Evolutionary conservation across 2,329 filamentous ascomycete genomes (phyloP), one percentile per base, ranked within the genome.

Genomic region (Periconia macrospinosa): DNA sequence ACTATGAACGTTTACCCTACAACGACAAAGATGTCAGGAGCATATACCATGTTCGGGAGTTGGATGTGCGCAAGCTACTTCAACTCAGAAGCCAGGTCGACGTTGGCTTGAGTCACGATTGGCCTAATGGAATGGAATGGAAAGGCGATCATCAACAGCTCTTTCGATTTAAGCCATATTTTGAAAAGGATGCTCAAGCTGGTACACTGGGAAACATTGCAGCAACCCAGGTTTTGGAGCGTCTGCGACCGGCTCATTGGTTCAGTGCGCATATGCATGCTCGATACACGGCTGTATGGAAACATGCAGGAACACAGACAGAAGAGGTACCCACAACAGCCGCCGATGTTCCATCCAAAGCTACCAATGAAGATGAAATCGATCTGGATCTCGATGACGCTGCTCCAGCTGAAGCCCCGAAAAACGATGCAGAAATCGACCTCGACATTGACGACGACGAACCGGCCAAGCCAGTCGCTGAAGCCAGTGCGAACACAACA

Each of bases 41-140:
- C 49, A 90, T 95, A 65, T 97, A 97, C 67, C 93, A 97, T 69
- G 86, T 96, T 19, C 83, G 94, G 43, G 92, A 97, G 73, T 75
- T 95, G 13, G 94, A 99, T 70, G 84, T 91, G n/a, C 86, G 93
- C 65, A 97, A 97, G 75, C 77, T 99, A 33, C 79, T 97, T 40
- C 86, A 92, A 66, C 68, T 97, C 30, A 83, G 86, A n/a, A 90
- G 89, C 17, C 93, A 96, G 67, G 86, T 97, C 37, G 94, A 99
- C 62, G 79, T 99, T 43, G 92, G 92, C 2, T 75, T 99, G 49
- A 97, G 92, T 63, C 94, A 99, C 69, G 94, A 99, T 76, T 99
- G 94, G 94, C 94, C 94, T 0, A 85, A 87, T 47, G 87, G 83
- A 0, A 85, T 97, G 50, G 94, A 96, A 75, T 86, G 84, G 69